Evolutionary conservation across 164 flowering plant species (phyloP), one percentile per base, ranked within the genome.

Genomic region (Aristolochia fimbriata): DNA sequence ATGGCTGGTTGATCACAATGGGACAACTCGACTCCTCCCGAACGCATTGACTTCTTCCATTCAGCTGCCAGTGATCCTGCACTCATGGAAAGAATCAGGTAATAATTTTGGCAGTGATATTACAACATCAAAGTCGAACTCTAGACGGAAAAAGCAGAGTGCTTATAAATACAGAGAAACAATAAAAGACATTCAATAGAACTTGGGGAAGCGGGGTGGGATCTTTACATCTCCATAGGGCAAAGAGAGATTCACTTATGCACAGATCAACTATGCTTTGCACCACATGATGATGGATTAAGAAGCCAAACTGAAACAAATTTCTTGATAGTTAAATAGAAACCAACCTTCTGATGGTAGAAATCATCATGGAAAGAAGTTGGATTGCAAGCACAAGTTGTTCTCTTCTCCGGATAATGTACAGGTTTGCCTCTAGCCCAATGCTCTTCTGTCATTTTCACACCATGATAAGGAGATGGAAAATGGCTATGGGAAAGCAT

Each of bases 401-500:
- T 49, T 15, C 56, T 77, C 19, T 60, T 71, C 49, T 71, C 75
- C 5, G 63, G 51, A 48, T 61, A 58, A 50, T 61, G 63, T 60
- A 58, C 64, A 33, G 76, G 59, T 57, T 69, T 66, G 60, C 77
- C 70, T 62, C 60, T 59, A 43, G 62, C 61, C 74, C 76, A 69
- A 19, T 62, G 70, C 51, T 69, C 79, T 55, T 66, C 63, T 57
- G 72, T 66, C 47, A 54, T 72, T 47, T 66, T 67, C 55, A 49
- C 60, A 58, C 65, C 77, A 54, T 69, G 31, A 74, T 70, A 64
- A 51, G 81, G 62, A 23, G 79, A 66, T 56, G 82, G 75, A 31
- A 78, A 67, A 59, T 73, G 73, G 60, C 81, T 81, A 58, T 77
- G 83, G 62, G 82, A 70, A 43, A 79, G 56, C 41, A 77, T 60